Percentiles rank a stretch among this genome's conserved stretches.
phyloP scores from a whole-genome alignment of 495 filamentous ascomycete genomes.

The Penicillium herquei region DNA sequence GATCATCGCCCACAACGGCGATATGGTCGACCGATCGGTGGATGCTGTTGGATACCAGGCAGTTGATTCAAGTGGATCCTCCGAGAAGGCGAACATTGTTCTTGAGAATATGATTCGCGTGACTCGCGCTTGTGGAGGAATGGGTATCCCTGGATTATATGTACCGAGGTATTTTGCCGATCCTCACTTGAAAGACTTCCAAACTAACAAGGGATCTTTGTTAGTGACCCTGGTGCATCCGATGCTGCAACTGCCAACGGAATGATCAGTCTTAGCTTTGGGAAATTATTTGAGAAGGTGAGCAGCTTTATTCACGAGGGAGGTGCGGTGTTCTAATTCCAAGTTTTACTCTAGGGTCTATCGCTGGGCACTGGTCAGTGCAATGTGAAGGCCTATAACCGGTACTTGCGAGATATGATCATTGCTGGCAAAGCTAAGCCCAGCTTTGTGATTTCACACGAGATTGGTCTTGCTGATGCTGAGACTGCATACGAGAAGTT shows the following conservation, averaged over 20 bases:
- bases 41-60: slow-evolving; percentile 58
- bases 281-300: slow-evolving; percentile 62
- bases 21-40: slow-evolving; percentile 52
- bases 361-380: slow-evolving; percentile 54
- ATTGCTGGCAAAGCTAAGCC: slow-evolving; percentile 57
- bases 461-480: slow-evolving; percentile 54
- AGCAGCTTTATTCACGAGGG: neutral
- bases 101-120: slow-evolving; percentile 49
- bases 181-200: neutral
- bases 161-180: slow-evolving; percentile 30
- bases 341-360: slow-evolving; percentile 34
- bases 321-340: neutral
- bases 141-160: slow-evolving; percentile 48
- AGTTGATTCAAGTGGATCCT: slow-evolving; percentile 37
- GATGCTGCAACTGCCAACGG: slow-evolving; percentile 48
- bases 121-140: slow-evolving; percentile 45
- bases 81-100: slow-evolving; percentile 44
- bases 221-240: slow-evolving; percentile 40
- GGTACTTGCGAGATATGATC: slow-evolving; percentile 57
- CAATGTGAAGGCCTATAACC: slow-evolving; percentile 60
- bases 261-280: slow-evolving; percentile 57
- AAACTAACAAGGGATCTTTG: neutral
- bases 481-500: slow-evolving; percentile 51
- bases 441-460: slow-evolving; percentile 57
- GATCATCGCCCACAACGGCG: slow-evolving; percentile 33